phyloP scores from a whole-genome alignment of 495 filamentous ascomycete species.

The Aspergillus coremiiformis region DNA sequence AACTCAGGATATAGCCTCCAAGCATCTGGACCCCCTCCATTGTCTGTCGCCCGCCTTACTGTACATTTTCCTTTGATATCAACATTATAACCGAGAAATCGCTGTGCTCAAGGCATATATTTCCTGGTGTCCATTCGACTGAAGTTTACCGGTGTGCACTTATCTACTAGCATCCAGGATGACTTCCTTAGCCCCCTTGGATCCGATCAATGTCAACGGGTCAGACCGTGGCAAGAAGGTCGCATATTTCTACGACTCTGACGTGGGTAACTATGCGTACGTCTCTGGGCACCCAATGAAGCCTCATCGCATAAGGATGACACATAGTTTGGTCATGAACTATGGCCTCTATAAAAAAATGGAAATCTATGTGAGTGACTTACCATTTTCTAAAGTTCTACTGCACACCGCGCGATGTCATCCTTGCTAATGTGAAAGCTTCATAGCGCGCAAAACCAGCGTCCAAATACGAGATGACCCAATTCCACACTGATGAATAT shows the following conservation, averaged over 20 bases:
- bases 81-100: slow-evolving; percentile 13
- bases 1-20: not conserved
- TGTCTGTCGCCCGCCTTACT: not conserved
- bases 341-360: slow-evolving; percentile 97
- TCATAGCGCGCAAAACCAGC: slow-evolving; percentile 89
- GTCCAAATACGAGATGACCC: slow-evolving; percentile 94
- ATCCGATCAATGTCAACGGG: slow-evolving; percentile 42
- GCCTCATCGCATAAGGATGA: slow-evolving; percentile 93
- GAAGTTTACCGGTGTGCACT: not conserved
- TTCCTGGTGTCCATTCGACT: not conserved
- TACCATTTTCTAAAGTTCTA: not conserved
- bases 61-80: not conserved
- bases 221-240: slow-evolving; percentile 63
- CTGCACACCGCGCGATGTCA: not conserved
- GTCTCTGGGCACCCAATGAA: slow-evolving; percentile 99
- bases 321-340: slow-evolving; percentile 97
- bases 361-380: slow-evolving; percentile 93
- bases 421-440: slow-evolving; percentile 20
- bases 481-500: slow-evolving; percentile 99
- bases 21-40: not conserved
- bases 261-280: slow-evolving; percentile 97
- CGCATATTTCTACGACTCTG: slow-evolving; percentile 96
- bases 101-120: slow-evolving; percentile 6
- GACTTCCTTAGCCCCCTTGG: slow-evolving; percentile 46
- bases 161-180: slow-evolving; percentile 19